These are phyloP conservation scores for Marvania coccoides DNA, from an alignment of 139 green algal genomes.

Conservation along the genomic window DNA sequence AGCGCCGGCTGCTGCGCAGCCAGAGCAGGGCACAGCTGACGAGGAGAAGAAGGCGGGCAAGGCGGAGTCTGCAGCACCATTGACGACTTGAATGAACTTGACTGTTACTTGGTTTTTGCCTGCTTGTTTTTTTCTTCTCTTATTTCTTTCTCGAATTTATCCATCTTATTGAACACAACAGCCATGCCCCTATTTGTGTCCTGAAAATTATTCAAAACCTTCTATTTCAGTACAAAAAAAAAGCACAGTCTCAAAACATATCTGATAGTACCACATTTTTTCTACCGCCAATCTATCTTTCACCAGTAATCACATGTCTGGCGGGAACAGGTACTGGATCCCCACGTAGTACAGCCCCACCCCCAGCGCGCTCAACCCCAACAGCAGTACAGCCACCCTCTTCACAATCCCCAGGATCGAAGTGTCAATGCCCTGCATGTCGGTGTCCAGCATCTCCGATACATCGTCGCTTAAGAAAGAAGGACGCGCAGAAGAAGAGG, in stretches of 20 bases:
- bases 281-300: background rate
- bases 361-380: slow-evolving; percentile 36
- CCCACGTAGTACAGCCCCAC: slow-evolving; percentile 55
- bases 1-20: no score
- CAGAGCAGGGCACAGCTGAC: no score
- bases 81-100: background rate
- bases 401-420: slow-evolving; percentile 48
- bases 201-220: background rate
- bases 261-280: no score
- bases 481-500: slow-evolving; percentile 2
- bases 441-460: slow-evolving; percentile 35
- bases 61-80: background rate
- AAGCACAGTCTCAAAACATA: background rate
- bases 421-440: slow-evolving; percentile 48
- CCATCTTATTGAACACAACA: background rate
- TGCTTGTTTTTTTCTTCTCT: background rate
- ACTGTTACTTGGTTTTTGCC: background rate
- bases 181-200: background rate
- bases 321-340: slow-evolving; percentile 57
- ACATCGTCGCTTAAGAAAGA: slow-evolving; percentile 16
- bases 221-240: background rate
- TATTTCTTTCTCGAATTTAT: slow-evolving; percentile 1
- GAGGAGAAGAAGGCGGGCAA: background rate
- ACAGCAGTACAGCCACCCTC: slow-evolving; percentile 52
- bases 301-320: no score